phyloP scores from a whole-genome alignment of 305 asterid genomes.

The Solanum hybrid region DNA sequence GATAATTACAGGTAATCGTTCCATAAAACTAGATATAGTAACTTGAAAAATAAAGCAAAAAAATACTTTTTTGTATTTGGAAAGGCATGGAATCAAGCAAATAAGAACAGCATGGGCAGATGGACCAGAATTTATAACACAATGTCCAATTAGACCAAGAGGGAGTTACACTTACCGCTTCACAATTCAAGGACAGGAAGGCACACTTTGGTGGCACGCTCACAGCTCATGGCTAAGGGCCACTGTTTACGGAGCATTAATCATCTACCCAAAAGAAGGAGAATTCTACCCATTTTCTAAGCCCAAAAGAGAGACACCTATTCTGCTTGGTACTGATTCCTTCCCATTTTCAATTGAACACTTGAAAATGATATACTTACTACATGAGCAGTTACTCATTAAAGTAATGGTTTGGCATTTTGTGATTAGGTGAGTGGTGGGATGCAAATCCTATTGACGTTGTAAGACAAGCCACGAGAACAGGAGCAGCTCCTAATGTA shows the following conservation, averaged over 20 bases:
- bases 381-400: too few species aligned
- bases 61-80: background rate
- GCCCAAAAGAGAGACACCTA: slow-evolving; percentile 51
- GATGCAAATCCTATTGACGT: slow-evolving; percentile 71
- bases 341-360: too few species aligned
- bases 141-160: slow-evolving; percentile 72
- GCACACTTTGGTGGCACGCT: slow-evolving; percentile 88
- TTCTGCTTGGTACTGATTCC: slow-evolving; percentile 80
- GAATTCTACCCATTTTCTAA: slow-evolving; percentile 52
- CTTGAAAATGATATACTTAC: too few species aligned
- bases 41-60: too few species aligned
- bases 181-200: slow-evolving; percentile 62
- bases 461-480: slow-evolving; percentile 53
- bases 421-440: slow-evolving; percentile 87
- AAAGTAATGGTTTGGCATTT: too few species aligned
- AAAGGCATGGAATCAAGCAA: slow-evolving; percentile 74
- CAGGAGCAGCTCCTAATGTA: slow-evolving; percentile 74
- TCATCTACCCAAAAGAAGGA: slow-evolving; percentile 49
- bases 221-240: slow-evolving; percentile 81
- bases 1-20: too few species aligned
- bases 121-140: slow-evolving; percentile 71
- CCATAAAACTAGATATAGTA: too few species aligned
- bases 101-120: slow-evolving; percentile 70
- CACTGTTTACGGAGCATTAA: slow-evolving; percentile 65
- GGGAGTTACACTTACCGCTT: slow-evolving; percentile 54